Evolutionary conservation across 148 eudicot species (phyloP), one percentile per base, ranked within the genome.

Genomic region (Arbutus unedo): DNA sequence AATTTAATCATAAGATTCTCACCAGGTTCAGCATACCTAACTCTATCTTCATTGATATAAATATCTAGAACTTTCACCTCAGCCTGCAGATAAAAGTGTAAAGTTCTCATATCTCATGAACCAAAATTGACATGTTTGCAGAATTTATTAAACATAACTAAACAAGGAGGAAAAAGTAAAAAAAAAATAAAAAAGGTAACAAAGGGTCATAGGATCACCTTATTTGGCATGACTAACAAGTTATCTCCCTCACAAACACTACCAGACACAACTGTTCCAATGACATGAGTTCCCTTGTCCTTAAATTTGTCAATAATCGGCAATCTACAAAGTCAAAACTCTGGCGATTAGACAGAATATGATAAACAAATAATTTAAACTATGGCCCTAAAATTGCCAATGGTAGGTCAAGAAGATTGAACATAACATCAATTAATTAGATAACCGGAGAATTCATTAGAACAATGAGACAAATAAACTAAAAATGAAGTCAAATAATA

Each of bases 211-310:
- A 74, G 54, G 64, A 53, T 44, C 53, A 94, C 98, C 98, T 86
- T 96, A 85, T 96, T 94, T 85, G 99, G 99, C 99, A 94, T 96
- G 71, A 94, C 54, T 76, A 89, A 43, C 88, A 96, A 80, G 60
- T 74, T 88, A 74, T 93, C 95, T 54, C 98, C 99, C 88, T 94
- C 98, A 6, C 87, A 83, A n/a, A 96, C 62, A 79, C 89, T 91
- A 38, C 99, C 99, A 85, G 98, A 93, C 81, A 94, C 98, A 21
- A 91, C 86, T 88, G 94, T 96, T 19, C 99, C 98, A 97, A 93
- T 96, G 47, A 93, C 92, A 84, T 93, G 95, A 75, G 95, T 94
- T 72, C 95, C 97, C 93, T 93, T 85, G 81, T 94, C 95, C 88
- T 96, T 96, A 68, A 94, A 96, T 87, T 92, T 94, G 87, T 93